Conservation (phyloP, 192 early-diverging fungal species). For the Phycomyces nitens region DNA sequence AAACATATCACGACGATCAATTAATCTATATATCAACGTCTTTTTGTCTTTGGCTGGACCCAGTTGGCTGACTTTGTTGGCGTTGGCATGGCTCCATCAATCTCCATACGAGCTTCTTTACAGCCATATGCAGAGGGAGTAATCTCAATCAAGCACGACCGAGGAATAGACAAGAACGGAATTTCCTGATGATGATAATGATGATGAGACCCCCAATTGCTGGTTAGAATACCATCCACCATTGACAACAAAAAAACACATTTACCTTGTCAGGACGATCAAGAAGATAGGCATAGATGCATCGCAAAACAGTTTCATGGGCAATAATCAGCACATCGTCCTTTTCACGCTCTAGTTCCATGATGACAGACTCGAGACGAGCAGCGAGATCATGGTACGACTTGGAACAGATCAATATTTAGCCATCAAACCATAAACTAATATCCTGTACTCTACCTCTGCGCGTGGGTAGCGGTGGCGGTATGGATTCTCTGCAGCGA, state of each 20-base stretch:
- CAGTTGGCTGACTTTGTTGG: too few species aligned
- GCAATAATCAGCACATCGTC: constrained; percentile 83
- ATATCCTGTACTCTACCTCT: constrained; percentile 46
- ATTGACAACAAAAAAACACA: too few species aligned
- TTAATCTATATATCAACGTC: too few species aligned
- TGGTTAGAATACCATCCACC: too few species aligned
- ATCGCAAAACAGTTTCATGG: constrained; percentile 70
- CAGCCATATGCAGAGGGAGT: constrained; percentile 74
- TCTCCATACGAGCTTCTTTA: constrained; percentile 53
- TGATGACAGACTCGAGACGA: constrained; percentile 71
- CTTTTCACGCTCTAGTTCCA: constrained; percentile 81
- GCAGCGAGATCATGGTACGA: constrained; percentile 82
- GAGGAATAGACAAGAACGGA: constrained; percentile 67
- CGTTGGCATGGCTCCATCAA: neutral
- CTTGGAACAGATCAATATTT: constrained; percentile 20
- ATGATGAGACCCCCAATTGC: too few species aligned
- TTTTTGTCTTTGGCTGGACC: too few species aligned
- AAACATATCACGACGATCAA: too few species aligned
- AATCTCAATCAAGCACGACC: constrained; percentile 69
- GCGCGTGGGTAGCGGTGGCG: constrained; percentile 76
- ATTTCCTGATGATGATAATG: too few species aligned
- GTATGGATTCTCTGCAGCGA: constrained; percentile 63
- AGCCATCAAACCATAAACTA: neutral
- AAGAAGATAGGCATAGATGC: constrained; percentile 77
- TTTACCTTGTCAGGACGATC: constrained; percentile 63